Conservation (phyloP, 2,329 filamentous ascomycete genomes). For the Trichoderma polysporum region DNA sequence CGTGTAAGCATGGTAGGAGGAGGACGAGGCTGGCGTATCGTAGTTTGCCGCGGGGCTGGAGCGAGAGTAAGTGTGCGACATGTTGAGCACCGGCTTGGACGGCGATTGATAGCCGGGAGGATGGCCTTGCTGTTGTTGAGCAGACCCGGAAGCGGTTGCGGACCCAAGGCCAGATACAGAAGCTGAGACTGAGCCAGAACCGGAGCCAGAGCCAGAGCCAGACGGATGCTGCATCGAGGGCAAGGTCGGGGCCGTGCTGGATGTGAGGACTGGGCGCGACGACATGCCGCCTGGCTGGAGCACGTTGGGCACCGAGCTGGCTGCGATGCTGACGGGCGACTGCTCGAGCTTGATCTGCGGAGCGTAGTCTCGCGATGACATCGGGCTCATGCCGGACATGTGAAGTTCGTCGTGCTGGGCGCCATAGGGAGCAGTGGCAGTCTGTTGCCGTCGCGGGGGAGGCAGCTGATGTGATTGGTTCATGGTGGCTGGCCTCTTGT, state of each 20-base stretch:
- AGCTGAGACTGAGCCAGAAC: slow-evolving; percentile 33
- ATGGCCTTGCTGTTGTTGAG: slow-evolving; percentile 36
- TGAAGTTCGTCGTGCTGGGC: slow-evolving; percentile 54
- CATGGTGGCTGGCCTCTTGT: slow-evolving; percentile 30
- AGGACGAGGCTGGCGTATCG: slow-evolving; percentile 54
- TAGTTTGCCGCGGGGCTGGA: slow-evolving; percentile 72
- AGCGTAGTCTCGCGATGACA: slow-evolving; percentile 50
- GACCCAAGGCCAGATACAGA: slow-evolving; percentile 4
- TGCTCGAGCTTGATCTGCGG: slow-evolving; percentile 55
- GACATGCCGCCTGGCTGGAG: slow-evolving; percentile 56
- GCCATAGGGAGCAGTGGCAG: slow-evolving; percentile 28
- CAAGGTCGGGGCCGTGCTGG: slow-evolving; percentile 47
- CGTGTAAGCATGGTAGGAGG: slow-evolving; percentile 56
- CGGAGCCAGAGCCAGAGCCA: slow-evolving; percentile 27
- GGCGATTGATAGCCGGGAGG: slow-evolving; percentile 62
- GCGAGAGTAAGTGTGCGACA: slow-evolving; percentile 75
- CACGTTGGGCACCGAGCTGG: slow-evolving; percentile 54
- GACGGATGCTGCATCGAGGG: slow-evolving; percentile 45
- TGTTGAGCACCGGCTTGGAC: slow-evolving; percentile 63
- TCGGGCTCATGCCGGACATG: slow-evolving; percentile 49
- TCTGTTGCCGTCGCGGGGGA: slow-evolving; percentile 31
- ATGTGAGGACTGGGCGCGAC: slow-evolving; percentile 37
- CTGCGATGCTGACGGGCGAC: slow-evolving; percentile 37
- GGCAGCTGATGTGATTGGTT: slow-evolving; percentile 44
- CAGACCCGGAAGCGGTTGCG: slow-evolving; percentile 34